Evolutionary conservation across 2,329 filamentous ascomycete species (phyloP), one percentile per base, ranked within the genome.

Genomic region (Pleurostoma richardsiae): DNA sequence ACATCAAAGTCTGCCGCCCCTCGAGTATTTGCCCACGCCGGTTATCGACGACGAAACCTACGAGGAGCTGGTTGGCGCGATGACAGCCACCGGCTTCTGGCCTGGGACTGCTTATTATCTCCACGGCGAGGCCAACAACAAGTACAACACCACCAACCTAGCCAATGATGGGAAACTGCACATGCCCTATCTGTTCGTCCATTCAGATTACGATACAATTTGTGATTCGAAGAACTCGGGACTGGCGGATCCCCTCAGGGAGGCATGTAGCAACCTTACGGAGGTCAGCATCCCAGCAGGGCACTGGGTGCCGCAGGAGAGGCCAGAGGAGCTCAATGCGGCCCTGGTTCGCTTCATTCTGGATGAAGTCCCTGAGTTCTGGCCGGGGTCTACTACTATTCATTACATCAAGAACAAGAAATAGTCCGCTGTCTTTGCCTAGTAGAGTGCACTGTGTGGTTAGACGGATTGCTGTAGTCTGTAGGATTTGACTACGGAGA

Each of bases 41-140:
- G 19, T 19, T 19, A 19, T 19, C 41, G 42, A 41, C 41, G 46
- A 19, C 57, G 55, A 31, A 47, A 50, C 19, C 10, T 57, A 52
- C n/a, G 45, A 56, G 3, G 50, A 53, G 2, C 48, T 56, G 4
- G 43, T 56, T 19, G 45, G 41, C 3, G 66, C 64, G 11, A 67
- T 71, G 56, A 53, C 68, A 51, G 60, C 59, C 50, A 67, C 67
- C 4, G 69, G 70, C 0, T 68, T 66, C 48, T 69, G 62, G 52
- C 40, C 40, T n/a, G 33, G 33, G 28, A 43, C 40, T 19, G 47
- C 47, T 36, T 49, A 49, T 41, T 76, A 76, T 47, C 49, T 68
- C 33, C 69, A 76, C 50, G 67, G 72, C 49, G 57, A 63, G 5
- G 57, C 53, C 10, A 76, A 77, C 45, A 54, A 51, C 3, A 62